Evolutionary conservation across 2,329 filamentous ascomycete genomes (phyloP).

Genomic region (Colletotrichum sp.): DNA sequence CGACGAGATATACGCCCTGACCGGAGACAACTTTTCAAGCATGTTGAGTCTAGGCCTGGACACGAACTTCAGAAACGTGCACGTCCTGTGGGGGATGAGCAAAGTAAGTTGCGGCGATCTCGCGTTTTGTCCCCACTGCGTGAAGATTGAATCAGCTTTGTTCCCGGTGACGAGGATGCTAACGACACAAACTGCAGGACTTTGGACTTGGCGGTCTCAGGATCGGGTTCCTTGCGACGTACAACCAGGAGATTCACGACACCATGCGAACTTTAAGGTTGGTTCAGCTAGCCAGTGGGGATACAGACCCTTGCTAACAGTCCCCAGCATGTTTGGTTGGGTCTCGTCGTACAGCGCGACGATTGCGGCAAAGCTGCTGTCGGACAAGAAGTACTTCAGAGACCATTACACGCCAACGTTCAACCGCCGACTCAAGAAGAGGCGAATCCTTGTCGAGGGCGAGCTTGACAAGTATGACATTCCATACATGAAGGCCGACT

Average conservation of each 20-base stretch:
- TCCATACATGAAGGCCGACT: not conserved
- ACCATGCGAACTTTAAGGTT: not conserved
- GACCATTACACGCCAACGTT: not conserved
- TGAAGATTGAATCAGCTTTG: not conserved
- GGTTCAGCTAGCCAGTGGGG: not conserved
- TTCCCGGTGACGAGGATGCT: not conserved
- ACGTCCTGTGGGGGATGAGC: conserved; percentile 6
- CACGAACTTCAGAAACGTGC: not conserved
- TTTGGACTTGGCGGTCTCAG: not conserved
- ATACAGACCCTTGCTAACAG: not conserved
- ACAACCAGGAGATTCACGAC: not conserved
- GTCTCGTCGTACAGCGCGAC: not conserved
- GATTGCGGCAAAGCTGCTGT: not conserved
- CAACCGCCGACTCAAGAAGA: not conserved
- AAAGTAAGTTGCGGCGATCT: not conserved
- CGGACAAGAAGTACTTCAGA: conserved; percentile 2
- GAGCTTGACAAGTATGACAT: not conserved
- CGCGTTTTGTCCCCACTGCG: not conserved
- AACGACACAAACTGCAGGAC: not conserved
- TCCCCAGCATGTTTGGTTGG: not conserved
- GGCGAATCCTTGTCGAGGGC: not conserved
- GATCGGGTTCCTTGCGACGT: not conserved
- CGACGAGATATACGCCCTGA: conserved; percentile 3
- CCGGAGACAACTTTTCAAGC: not conserved
- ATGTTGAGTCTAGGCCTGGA: conserved; percentile 5